A percentile compares a stretch with the other conserved stretches of the same genome.
Evolutionary conservation across 345 rosid species (phyloP).

Genomic region (Punica granatum): DNA sequence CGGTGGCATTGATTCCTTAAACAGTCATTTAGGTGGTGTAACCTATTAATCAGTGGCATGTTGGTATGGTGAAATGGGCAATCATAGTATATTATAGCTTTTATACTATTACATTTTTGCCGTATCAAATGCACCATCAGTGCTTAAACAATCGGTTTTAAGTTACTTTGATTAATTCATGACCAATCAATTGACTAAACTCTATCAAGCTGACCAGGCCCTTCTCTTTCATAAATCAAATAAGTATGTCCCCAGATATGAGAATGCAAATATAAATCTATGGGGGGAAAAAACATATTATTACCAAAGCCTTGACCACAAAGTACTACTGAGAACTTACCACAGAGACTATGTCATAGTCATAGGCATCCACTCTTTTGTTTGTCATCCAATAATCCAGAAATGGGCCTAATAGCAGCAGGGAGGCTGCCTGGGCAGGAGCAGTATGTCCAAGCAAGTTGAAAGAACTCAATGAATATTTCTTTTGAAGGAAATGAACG

Average conservation of each 20-base stretch:
- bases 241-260: neutral
- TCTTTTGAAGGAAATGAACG: constrained; percentile 87
- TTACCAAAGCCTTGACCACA: neutral
- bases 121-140: no score
- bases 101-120: no score
- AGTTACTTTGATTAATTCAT: no score
- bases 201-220: neutral
- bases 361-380: constrained; percentile 63
- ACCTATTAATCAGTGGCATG: neutral
- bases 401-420: constrained; percentile 77
- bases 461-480: constrained; percentile 80
- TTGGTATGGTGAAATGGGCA: neutral
- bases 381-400: constrained; percentile 87
- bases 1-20: neutral
- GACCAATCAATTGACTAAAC: no score
- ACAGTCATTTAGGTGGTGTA: neutral
- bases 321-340: constrained; percentile 32
- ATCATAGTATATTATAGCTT: no score
- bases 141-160: no score
- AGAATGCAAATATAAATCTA: neutral
- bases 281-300: neutral
- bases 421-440: constrained; percentile 91
- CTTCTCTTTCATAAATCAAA: neutral
- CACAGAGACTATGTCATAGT: constrained; percentile 46
- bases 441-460: constrained; percentile 96